phyloP scores from a whole-genome alignment of 495 filamentous ascomycete species.

The Hyaloscypha hepaticicola region DNA sequence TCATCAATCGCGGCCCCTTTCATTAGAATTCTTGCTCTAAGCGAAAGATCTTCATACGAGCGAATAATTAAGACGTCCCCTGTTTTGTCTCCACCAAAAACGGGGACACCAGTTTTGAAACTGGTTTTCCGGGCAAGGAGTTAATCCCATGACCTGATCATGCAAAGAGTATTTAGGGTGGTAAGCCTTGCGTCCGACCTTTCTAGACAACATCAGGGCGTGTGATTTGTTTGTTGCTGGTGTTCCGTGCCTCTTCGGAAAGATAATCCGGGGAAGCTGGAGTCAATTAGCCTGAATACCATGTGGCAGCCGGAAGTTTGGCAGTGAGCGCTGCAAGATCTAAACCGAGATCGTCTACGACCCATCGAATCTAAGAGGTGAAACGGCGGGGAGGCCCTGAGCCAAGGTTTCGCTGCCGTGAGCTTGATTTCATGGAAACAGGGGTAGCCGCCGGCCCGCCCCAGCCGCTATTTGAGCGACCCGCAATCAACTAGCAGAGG shows the following conservation, averaged over 20 bases:
- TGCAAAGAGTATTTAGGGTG: not conserved
- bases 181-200: not conserved
- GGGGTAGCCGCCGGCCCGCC: not conserved
- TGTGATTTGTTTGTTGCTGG: not conserved
- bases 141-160: not conserved
- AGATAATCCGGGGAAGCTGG: not conserved
- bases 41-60: not conserved
- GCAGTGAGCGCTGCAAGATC: not conserved
- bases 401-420: not conserved
- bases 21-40: not conserved
- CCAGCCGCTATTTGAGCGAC: not conserved
- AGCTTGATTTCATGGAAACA: not conserved
- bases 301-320: not conserved
- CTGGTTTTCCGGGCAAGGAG: not conserved
- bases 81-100: not conserved
- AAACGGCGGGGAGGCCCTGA: not conserved
- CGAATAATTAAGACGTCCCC: not conserved
- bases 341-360: not conserved
- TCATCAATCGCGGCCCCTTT: not conserved
- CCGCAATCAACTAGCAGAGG: not conserved
- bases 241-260: not conserved
- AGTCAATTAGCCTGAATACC: not conserved
- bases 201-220: not conserved
- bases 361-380: not conserved
- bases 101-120: not conserved